Conservation (phyloP, 495 filamentous ascomycete species). For the Podospora appendiculata region DNA sequence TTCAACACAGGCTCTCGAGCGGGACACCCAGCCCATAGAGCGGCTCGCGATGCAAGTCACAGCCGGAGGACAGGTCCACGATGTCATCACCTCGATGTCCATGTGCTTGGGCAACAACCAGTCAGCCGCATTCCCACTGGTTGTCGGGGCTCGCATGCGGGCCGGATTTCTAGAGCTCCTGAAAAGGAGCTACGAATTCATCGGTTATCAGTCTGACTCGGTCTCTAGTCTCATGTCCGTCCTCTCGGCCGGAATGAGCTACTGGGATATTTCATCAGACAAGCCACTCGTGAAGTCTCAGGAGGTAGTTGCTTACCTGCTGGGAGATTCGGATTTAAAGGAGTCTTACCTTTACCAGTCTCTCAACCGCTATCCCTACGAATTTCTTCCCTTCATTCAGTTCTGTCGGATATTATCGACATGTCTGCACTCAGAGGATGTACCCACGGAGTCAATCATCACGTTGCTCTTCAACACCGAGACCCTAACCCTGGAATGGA, state of each 20-base stretch:
- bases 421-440: slow-evolving; percentile 34
- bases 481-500: slow-evolving; percentile 59
- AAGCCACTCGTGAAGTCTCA: slow-evolving; percentile 33
- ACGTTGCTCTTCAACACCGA: slow-evolving; percentile 54
- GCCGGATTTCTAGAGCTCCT: slow-evolving; percentile 58
- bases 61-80: slow-evolving; percentile 49
- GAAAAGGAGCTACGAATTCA: slow-evolving; percentile 42
- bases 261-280: slow-evolving; percentile 42
- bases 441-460: slow-evolving; percentile 42
- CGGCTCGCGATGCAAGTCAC: slow-evolving; percentile 42
- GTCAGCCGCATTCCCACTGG: slow-evolving; percentile 36
- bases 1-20: slow-evolving; percentile 29
- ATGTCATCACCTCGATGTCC: slow-evolving; percentile 53
- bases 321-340: slow-evolving; percentile 48
- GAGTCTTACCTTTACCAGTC: slow-evolving; percentile 52
- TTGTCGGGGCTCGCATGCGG: slow-evolving; percentile 46
- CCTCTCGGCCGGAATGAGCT: slow-evolving; percentile 46
- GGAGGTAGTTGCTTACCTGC: slow-evolving; percentile 39
- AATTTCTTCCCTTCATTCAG: slow-evolving; percentile 68
- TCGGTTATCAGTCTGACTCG: slow-evolving; percentile 62
- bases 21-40: slow-evolving; percentile 29
- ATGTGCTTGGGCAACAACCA: slow-evolving; percentile 36
- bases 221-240: slow-evolving; percentile 53
- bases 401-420: slow-evolving; percentile 32
- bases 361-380: slow-evolving; percentile 74